Conservation (phyloP, 2,329 filamentous ascomycete genomes). For the Aureobasidium sp. region DNA sequence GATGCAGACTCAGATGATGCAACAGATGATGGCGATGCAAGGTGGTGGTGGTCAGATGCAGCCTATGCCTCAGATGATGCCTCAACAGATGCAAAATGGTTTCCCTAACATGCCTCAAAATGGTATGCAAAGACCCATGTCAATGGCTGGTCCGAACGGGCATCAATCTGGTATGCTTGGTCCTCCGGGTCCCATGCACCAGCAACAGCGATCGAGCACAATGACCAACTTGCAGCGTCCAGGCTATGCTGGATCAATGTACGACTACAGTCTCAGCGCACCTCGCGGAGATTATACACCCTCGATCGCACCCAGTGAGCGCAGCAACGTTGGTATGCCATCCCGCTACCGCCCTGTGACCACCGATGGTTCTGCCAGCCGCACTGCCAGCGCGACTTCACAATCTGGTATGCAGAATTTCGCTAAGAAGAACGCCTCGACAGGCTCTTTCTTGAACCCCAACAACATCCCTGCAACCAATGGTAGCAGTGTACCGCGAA, state of each 20-base stretch:
- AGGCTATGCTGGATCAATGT: conserved; percentile 40
- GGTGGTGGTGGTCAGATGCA: conserved; percentile 31
- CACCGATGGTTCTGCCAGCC: conserved; percentile 22
- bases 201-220: conserved; percentile 36
- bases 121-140: conserved; percentile 40
- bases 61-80: conserved; percentile 24
- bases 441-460: conserved; percentile 33
- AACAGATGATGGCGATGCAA: conserved; percentile 43
- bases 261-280: conserved; percentile 42
- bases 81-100: conserved; percentile 19
- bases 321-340: conserved; percentile 92
- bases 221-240: conserved; percentile 27
- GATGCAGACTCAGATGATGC: conserved; percentile 44
- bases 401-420: conserved; percentile 7
- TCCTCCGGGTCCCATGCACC: conserved; percentile 33
- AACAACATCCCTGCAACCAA: conserved; percentile 28
- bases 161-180: conserved; percentile 80
- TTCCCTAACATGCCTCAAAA: conserved; percentile 17
- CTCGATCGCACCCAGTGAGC: conserved; percentile 95
- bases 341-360: conserved; percentile 92
- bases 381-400: conserved; percentile 46
- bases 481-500: conserved; percentile 27
- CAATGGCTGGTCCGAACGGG: conserved; percentile 36
- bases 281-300: conserved; percentile 73
- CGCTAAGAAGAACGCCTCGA: conserved; percentile 20